Percentiles rank a stretch among this genome's conserved stretches.
phyloP scores from a whole-genome alignment of 305 asterid species.

The Salvia sclarea region DNA sequence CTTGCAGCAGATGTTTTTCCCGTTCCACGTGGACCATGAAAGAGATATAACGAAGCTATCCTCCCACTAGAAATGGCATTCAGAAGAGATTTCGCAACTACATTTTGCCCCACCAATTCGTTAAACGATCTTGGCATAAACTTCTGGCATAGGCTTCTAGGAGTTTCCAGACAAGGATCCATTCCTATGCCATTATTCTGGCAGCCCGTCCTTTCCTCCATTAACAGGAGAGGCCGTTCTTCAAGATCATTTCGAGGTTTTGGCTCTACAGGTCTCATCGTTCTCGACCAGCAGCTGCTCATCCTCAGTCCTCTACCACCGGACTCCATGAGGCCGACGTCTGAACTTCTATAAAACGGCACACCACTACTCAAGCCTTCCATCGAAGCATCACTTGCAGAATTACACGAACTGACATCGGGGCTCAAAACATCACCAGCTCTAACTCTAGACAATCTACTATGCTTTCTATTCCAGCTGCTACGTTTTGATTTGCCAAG shows the following conservation, averaged over 20 bases:
- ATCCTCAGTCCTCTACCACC: constrained; percentile 75
- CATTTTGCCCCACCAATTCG: constrained; percentile 70
- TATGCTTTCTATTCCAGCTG: too few relatives aligned
- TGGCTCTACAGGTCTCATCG: constrained; percentile 48
- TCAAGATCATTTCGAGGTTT: constrained; percentile 42
- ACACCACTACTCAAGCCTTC: constrained; percentile 35
- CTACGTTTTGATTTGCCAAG: too few relatives aligned
- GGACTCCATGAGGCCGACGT: constrained; percentile 50
- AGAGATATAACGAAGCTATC: constrained; percentile 59
- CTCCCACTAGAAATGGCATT: constrained; percentile 46
- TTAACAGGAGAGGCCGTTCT: constrained; percentile 56
- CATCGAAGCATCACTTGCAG: constrained; percentile 34
- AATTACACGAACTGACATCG: constrained; percentile 56
- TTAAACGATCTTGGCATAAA: constrained; percentile 67
- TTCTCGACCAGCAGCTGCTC: constrained; percentile 71
- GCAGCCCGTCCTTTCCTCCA: constrained; percentile 30
- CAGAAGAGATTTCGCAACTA: constrained; percentile 54
- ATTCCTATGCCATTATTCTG: constrained; percentile 34
- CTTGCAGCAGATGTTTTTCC: constrained; percentile 80
- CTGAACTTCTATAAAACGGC: constrained; percentile 46
- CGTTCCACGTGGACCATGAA: constrained; percentile 86
- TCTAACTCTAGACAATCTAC: too few relatives aligned
- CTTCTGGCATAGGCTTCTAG: constrained; percentile 60
- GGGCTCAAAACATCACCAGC: too few relatives aligned
- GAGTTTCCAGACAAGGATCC: constrained; percentile 44